Evolutionary conservation across 495 filamentous ascomycete genomes (phyloP).

Genomic region (Umbilicaria muhlenbergii): DNA sequence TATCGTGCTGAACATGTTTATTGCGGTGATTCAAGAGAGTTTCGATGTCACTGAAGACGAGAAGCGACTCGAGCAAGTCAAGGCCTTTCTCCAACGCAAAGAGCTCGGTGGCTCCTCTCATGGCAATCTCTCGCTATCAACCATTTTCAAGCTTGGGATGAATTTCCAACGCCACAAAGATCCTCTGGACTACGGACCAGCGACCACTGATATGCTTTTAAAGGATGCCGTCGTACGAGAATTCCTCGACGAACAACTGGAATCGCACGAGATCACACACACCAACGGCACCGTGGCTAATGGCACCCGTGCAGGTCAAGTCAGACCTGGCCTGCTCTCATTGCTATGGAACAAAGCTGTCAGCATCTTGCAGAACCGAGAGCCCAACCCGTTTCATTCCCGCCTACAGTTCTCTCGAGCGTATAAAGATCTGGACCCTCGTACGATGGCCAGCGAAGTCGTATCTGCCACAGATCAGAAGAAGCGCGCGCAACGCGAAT

Average conservation of each 20-base stretch:
- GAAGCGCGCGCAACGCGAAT: slow-evolving; percentile 79
- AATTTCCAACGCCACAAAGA: slow-evolving; percentile 49
- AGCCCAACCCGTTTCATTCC: slow-evolving; percentile 93
- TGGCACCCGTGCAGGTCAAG: slow-evolving; percentile 15
- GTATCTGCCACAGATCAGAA: slow-evolving; percentile 67
- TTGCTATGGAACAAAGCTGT: slow-evolving; percentile 39
- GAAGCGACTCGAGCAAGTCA: slow-evolving; percentile 91
- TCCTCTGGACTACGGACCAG: slow-evolving; percentile 74
- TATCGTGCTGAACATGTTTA: slow-evolving; percentile 99
- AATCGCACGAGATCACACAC: slow-evolving; percentile 12
- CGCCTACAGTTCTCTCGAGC: slow-evolving; percentile 55
- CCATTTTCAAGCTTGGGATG: slow-evolving; percentile 70
- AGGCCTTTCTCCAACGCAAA: slow-evolving; percentile 81
- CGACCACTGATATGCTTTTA: slow-evolving; percentile 83
- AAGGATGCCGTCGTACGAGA: slow-evolving; percentile 91
- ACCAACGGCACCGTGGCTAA: slow-evolving; percentile 15
- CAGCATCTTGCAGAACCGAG: slow-evolving; percentile 39
- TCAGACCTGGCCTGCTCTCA: slow-evolving; percentile 39
- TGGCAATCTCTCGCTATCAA: slow-evolving; percentile 69
- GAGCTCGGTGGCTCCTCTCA: slow-evolving; percentile 53
- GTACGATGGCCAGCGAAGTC: slow-evolving; percentile 76
- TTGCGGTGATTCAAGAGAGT: slow-evolving; percentile 99
- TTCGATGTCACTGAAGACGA: slow-evolving; percentile 99
- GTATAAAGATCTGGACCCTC: slow-evolving; percentile 66
- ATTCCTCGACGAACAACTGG: slow-evolving; percentile 65